Base-by-base conservation (phyloP, 495 filamentous ascomycete species). In the Aspergillus ostianus region DNA sequence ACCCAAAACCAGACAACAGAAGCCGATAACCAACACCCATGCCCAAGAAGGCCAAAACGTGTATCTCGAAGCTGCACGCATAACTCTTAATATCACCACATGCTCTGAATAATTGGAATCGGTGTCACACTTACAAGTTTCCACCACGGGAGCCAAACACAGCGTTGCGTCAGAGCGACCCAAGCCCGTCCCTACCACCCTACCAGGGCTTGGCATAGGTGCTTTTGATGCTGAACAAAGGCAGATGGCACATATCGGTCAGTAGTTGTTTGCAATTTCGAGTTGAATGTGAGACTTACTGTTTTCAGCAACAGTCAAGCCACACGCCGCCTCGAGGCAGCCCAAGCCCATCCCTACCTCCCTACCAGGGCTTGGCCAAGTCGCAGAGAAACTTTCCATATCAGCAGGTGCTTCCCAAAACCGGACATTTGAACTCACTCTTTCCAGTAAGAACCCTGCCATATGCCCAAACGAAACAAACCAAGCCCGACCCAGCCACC, bases 121-220 rank as follows among this genome's bases (percentile, higher is more conserved):
- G 15, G 13, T 13, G 13, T 1, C 9, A 41, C 8, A 41, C 36
- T 41, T 5, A 41, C 36, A 13, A 10, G 9, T 41, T 15, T 12
- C 13, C 1, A 15, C 10, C 4, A 5, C 13, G 9, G 5, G 13
- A 41, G 2, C 13, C 36, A 17, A 41, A 41, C 10, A 2, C 12
- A 17, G 2, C 13, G 36, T 41, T 12, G 36, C 36, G 13, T 17
- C 12, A 12, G 10, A 15, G 36, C 36, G 36, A 41, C 51, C 51
- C 29, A 53, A 29, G 51, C 50, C 50, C 50, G 26, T 58, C 56
- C 56, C 56, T 27, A 29, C 56, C 56, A 26, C 56, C 56, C 49
- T 19, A 13, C 56, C 30, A 46, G 18, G 56, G 2, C 56, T 36
- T 12, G 15, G 36, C 15, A 10, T 15, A 41, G 5, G 0, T 41